phyloP scores from a whole-genome alignment of 805 yeast species.

The Nakazawaea anatomiae region DNA sequence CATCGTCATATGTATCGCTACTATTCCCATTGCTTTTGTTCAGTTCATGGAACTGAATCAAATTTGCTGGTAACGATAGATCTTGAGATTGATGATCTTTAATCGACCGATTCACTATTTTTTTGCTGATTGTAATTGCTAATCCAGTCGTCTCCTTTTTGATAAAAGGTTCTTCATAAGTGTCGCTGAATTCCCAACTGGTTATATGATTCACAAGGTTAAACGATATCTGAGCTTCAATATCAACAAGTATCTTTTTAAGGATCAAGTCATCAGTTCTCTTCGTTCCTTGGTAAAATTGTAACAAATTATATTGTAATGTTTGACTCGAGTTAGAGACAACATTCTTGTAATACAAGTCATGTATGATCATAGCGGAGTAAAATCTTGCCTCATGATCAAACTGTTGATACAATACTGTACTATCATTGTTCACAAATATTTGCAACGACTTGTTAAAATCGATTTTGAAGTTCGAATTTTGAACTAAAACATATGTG shows the following conservation, averaged over 20 bases:
- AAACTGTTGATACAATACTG: constrained; percentile 23
- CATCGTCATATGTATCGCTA: constrained; percentile 50
- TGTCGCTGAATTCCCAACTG: constrained; percentile 60
- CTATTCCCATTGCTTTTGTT: constrained; percentile 11
- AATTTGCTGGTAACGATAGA: constrained; percentile 23
- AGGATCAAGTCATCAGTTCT: constrained; percentile 57
- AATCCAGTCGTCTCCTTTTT: constrained; percentile 37
- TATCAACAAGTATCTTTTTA: constrained; percentile 42
- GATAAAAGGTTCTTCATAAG: constrained; percentile 36
- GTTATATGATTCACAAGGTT: constrained; percentile 65
- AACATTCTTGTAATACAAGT: constrained; percentile 34
- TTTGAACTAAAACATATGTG: constrained; percentile 31
- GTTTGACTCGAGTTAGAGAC: constrained; percentile 37
- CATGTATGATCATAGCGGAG: constrained; percentile 40
- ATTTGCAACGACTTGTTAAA: constrained; percentile 56
- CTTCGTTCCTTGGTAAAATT: constrained; percentile 58
- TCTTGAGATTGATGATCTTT: constrained; percentile 24
- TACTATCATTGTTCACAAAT: constrained; percentile 46
- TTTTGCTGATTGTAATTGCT: constrained; percentile 46
- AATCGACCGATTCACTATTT: constrained; percentile 43
- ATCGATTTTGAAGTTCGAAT: constrained; percentile 30
- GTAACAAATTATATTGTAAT: constrained; percentile 44
- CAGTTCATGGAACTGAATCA: constrained; percentile 23
- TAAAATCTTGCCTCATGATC: constrained; percentile 29
- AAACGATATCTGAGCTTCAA: constrained; percentile 47